These are phyloP conservation scores for Trichoderma sp. DNA, from an alignment of 2,329 filamentous ascomycete genomes.

Conservation along the genomic window DNA sequence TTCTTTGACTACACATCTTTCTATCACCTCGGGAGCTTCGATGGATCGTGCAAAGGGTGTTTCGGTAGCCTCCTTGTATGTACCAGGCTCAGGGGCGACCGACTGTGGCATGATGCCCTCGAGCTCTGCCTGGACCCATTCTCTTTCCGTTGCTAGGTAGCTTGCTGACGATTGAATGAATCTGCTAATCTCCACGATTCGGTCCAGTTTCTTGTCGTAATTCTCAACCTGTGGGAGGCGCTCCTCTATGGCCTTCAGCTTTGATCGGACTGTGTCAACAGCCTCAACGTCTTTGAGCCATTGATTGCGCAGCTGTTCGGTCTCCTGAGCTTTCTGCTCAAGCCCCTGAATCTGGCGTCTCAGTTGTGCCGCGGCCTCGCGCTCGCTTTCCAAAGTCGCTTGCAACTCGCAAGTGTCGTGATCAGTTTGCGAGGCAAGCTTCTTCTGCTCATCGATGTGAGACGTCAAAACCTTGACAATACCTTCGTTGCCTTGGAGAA, in stretches of 20 bases:
- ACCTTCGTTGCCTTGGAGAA: slow-evolving; percentile 17
- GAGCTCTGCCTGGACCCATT: slow-evolving; percentile 38
- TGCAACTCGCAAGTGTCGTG: not conserved
- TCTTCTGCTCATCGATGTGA: slow-evolving; percentile 33
- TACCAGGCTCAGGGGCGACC: not conserved
- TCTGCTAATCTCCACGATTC: slow-evolving; percentile 36
- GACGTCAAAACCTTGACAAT: slow-evolving; percentile 5
- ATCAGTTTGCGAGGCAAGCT: slow-evolving; percentile 27
- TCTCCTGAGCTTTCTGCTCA: slow-evolving; percentile 32
- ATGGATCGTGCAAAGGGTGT: not conserved
- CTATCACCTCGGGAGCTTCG: not conserved
- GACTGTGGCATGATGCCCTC: slow-evolving; percentile 9
- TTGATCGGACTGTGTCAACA: slow-evolving; percentile 34
- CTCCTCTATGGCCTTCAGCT: slow-evolving; percentile 34
- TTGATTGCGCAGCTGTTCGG: slow-evolving; percentile 32
- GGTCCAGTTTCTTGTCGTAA: slow-evolving; percentile 35
- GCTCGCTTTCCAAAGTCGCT: slow-evolving; percentile 5
- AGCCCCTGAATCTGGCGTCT: slow-evolving; percentile 32
- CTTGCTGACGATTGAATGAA: slow-evolving; percentile 37
- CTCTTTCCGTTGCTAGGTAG: slow-evolving; percentile 37
- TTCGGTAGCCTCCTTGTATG: not conserved
- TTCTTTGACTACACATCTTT: not conserved
- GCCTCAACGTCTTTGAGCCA: slow-evolving; percentile 38
- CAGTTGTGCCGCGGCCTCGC: slow-evolving; percentile 20
- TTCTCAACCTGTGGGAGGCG: slow-evolving; percentile 35